Percentiles rank a stretch among this genome's conserved stretches.
These are phyloP conservation scores for Rhodomyrtus psidioides DNA, from an alignment of 441 rosid species.

Conservation along the genomic window DNA sequence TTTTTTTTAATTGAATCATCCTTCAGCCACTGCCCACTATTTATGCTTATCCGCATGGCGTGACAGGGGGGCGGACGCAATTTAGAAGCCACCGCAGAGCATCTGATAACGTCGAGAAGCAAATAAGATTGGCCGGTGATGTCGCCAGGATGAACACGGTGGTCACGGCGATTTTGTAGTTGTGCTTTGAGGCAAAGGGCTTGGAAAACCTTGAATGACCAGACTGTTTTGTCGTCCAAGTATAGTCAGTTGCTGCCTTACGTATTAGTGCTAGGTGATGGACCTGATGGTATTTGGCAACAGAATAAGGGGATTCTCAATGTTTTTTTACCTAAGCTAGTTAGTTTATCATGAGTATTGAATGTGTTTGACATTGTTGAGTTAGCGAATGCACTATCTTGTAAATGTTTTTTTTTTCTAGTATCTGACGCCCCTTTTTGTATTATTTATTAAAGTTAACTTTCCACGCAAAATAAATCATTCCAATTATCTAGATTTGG, in stretches of 20 bases:
- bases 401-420: not conserved
- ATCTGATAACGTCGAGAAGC: constrained; percentile 92
- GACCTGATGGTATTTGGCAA: not conserved
- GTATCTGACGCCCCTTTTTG: not conserved
- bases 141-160: constrained; percentile 66
- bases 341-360: not conserved
- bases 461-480: not conserved
- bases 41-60: not conserved
- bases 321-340: not conserved
- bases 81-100: constrained; percentile 59
- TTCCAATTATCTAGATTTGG: not conserved
- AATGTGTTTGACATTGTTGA: not conserved
- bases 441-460: not conserved
- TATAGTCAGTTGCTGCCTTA: not conserved
- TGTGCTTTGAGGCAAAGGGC: constrained; percentile 76
- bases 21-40: not conserved
- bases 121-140: constrained; percentile 73
- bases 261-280: not conserved
- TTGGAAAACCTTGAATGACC: constrained; percentile 77
- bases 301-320: fast-evolving
- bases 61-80: constrained; percentile 47
- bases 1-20: not conserved
- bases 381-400: too few species aligned
- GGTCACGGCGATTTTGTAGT: constrained; percentile 55
- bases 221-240: constrained; percentile 68